These are phyloP conservation scores for Lojkania enalia DNA, from an alignment of 2,329 filamentous ascomycete species.

Conservation along the genomic window DNA sequence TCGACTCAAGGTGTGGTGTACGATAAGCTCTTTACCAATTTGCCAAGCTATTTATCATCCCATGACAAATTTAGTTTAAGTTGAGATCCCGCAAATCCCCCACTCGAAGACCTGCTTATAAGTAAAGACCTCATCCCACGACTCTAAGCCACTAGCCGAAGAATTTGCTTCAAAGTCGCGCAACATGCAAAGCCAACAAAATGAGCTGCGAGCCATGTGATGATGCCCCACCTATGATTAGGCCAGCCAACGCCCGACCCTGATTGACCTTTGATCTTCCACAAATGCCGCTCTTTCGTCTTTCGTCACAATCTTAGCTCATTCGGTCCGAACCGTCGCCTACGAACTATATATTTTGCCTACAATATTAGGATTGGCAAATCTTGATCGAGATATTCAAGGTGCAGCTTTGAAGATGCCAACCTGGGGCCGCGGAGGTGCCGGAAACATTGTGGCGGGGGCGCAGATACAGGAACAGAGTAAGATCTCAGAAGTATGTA, in stretches of 20 bases:
- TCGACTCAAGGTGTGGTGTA: no score
- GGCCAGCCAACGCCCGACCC: no score
- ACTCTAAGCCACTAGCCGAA: conserved; percentile 10
- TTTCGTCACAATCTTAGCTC: background rate
- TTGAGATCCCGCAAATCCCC: conserved; percentile 19
- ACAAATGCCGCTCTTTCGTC: background rate
- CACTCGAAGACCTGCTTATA: conserved; percentile 3
- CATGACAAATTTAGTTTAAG: conserved; percentile 30
- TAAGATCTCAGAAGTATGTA: conserved; percentile 34
- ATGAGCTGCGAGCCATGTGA: conserved; percentile 10
- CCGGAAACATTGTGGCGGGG: conserved; percentile 47
- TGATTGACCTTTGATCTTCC: no score
- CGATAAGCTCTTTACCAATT: conserved; percentile 1
- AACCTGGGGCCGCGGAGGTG: conserved; percentile 49
- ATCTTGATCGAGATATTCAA: no score
- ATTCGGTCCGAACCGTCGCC: background rate
- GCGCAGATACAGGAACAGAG: conserved; percentile 37
- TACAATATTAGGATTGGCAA: no score
- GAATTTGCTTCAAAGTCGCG: no score
- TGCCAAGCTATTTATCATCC: conserved; percentile 8
- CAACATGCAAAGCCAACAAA: background rate
- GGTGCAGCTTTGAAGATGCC: conserved; percentile 23
- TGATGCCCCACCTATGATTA: no score
- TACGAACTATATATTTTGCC: no score
- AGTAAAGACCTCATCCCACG: conserved; percentile 4